Evolutionary conservation across 371 early-diverging fungal species (phyloP), one percentile per base, ranked within the genome.

Genomic region (Catenaria anguillulae): DNA sequence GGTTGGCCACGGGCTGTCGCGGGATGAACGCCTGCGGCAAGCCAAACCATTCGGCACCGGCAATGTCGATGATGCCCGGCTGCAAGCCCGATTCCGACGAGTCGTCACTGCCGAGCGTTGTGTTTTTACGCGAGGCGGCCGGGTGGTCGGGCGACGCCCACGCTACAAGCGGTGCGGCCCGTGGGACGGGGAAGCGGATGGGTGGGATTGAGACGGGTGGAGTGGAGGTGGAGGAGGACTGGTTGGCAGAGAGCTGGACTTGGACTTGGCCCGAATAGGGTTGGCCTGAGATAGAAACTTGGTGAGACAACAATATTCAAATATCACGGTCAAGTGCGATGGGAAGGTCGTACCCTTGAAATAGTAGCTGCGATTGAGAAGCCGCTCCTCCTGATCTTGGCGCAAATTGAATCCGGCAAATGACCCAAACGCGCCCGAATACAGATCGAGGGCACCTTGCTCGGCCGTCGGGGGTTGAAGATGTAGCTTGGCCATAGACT

Each of bases 341-440:
- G n/a, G n/a, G n/a, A n/a, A n/a, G n/a, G 45, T 12, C 45, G 45
- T 43, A 12, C 52, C 52, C 52, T 50, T 50, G 31, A 50, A 50
- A 23, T 50, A 50, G 13, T 29, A 50, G 1, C 15, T 15, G 15
- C 52, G 52, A 31, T 50, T 50, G 15, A 19, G 1, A 1, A 50
- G 31, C 26, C 8, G 6, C 29, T 8, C 52, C 24, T 50, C 52
- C 17, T 50, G 52, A 31, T 50, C 52, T 26, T 10, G 21, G 52
- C 19, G 8, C 29, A 50, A 31, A 15, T 50, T 26, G 29, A 31
- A 26, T 13, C 24, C 21, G 15, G 13, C 29, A 31, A 50, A 50
- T 12, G 31, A 4, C 21, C 29, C 23, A 6, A 50, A 50, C 52
- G 52, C 29, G 29, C 29, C 52, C 31, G 52, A 24, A 31, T 50